Base-by-base conservation (phyloP, 352 stramenopile species). In the Stramenopiles sp. region DNA sequence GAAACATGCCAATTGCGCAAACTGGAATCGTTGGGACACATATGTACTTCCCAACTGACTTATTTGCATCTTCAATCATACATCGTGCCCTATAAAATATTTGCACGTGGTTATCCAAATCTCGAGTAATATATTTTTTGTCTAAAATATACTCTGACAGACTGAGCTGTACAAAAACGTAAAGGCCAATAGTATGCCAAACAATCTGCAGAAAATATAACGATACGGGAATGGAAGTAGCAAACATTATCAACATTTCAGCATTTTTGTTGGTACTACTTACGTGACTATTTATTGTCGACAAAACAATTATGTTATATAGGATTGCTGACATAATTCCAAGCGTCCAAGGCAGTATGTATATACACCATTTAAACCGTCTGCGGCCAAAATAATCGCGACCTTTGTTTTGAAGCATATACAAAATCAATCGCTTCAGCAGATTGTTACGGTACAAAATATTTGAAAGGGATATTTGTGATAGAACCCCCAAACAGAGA, bases 191-290 rank as follows among this genome's bases (percentile, higher is more conserved):
- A 27, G 55, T 71, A 27, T 71, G 55, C 55, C 55, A 71, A 22
- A 71, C 55, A 71, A 71, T 71, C 27, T 71, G 55, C 55, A 71
- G 22, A 71, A 71, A 25, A 71, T 71, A 71, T 27, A 71, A 71
- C 22, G 27, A 71, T 25, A 71, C 22, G 55, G n/a, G n/a, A n/a
- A n/a, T n/a, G n/a, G n/a, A n/a, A n/a, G n/a, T n/a, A n/a, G n/a
- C n/a, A n/a, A 71, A 25, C 55, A 71, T 27, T 27, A 27, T 71
- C 55, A 71, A 27, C 55, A 71, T 71, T 27, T 27, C n/a, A n/a
- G n/a, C n/a, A n/a, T n/a, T n/a, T n/a, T n/a, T n/a, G n/a, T n/a
- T n/a, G n/a, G n/a, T n/a, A n/a, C n/a, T n/a, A n/a, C n/a, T n/a
- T n/a, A n/a, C n/a, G n/a, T n/a, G n/a, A n/a, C n/a, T n/a, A n/a